Base-by-base conservation (phyloP, 2,329 filamentous ascomycete species). In the Neonectria punicea region DNA sequence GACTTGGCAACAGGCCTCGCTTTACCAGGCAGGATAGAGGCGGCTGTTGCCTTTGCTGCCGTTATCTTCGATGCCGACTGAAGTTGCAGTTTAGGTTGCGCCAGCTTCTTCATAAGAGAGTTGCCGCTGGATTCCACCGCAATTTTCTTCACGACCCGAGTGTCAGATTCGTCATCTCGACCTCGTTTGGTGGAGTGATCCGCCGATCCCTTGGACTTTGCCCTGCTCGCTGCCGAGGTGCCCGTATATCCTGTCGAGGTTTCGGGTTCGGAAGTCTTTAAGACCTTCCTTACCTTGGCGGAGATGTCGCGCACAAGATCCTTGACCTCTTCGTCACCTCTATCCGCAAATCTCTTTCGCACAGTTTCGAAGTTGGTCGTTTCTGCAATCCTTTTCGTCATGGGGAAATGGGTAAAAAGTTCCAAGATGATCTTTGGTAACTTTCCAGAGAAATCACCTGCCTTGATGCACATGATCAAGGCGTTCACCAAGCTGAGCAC, bases 291-390 rank as follows among this genome's bases (percentile, higher is more conserved):
- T 54, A 82, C 76, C n/a, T 82, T 81, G 32, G 74, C 70, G n/a
- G 85, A 78, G 51, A 91, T 89, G 64, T 85, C 84, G 39, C 85
- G 83, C 5, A 91, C 87, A 51, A 90, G 80, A 5, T 84, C 84
- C 71, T 90, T 90, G 53, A 88, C 86, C 57, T 90, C 87, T 0
- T 86, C 84, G 72, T 92, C 89, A 28, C 88, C 90, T 72, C 88
- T 89, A 73, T 87, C 90, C 65, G 84, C 85, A 73, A 91, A 87
- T 9, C 87, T 85, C 66, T 87, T 87, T 44, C 89, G 84, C 16
- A 92, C 86, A 59, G 86, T 88, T 62, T 88, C 85, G 61, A 93
- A 86, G 73, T 92, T 92, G 44, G 89, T 86, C 65, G 86, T 89
- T 68, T 89, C 86, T 46, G 89, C 80, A 39, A 89, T 88, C 68